Evolutionary conservation across 2,329 filamentous ascomycete species (phyloP), one percentile per base, ranked within the genome.

Genomic region (Helotiales sp.): DNA sequence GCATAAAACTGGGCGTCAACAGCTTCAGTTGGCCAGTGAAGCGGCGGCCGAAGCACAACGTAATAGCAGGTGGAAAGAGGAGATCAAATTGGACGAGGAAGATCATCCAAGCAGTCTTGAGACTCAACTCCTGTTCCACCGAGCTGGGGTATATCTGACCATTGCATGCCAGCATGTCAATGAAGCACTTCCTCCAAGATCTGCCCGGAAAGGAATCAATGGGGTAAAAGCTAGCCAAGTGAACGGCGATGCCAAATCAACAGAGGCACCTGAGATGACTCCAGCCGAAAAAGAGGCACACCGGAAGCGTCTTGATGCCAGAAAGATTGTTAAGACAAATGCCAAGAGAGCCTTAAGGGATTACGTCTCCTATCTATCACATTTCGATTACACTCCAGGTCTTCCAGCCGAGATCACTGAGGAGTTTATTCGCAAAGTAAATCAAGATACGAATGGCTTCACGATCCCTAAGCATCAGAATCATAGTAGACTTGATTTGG

Each of bases 311-410:
- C 78, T 87, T 26, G 87, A 91, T 69, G 85, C 86, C 52, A 85
- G 90, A 52, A 93, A 91, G 77, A 80, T 85, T 28, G 89, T 95
- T 71, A 91, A 92, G 73, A 84, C 85, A 0, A 89, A 91, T 78
- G 92, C 92, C 3, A 94, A 92, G 78, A 86, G 89, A 64, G 92
- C 92, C 0, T 79, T 96, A 24, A 86, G 89, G 67, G 92, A 96
- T 79, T 93, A 91, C 76, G 82, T 89, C 73, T 82, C 86, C 24
- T 96, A 92, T 75, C 81, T 96, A 45, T 87, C 88, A 0, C 83
- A 89, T 67, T 89, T 96, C 70, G 91, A 96, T 74, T 96, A 96
- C 78, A 91, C 92, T 0, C 91, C 92, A 59, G 76, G 76, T 17
- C 72, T 78, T 63, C 73, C 75, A 61, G 63, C 72, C 32, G 75